phyloP scores from a whole-genome alignment of 2,329 filamentous ascomycete species.

The Fusarium paranaense region DNA sequence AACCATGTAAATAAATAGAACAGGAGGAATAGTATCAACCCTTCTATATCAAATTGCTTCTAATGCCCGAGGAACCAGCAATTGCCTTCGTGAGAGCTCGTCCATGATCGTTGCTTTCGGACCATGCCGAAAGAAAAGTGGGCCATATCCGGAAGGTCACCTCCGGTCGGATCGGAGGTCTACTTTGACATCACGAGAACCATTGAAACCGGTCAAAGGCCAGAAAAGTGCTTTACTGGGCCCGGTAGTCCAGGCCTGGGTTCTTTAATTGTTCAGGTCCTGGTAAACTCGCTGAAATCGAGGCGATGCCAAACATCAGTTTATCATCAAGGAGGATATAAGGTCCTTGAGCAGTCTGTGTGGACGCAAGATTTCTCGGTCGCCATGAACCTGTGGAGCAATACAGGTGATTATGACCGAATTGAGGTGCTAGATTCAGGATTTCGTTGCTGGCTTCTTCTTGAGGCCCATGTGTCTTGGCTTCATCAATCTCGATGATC shows the following conservation, averaged over 20 bases:
- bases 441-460: background rate
- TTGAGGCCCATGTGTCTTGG: background rate
- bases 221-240: background rate
- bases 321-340: background rate
- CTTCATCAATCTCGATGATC: background rate
- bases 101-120: constrained; percentile 4
- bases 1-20: background rate
- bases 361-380: background rate
- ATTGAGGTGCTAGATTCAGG: background rate
- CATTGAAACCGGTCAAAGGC: background rate
- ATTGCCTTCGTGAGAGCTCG: background rate
- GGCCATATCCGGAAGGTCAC: constrained; percentile 5
- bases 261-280: no score
- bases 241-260: background rate
- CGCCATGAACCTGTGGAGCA: background rate
- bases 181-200: background rate
- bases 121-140: background rate
- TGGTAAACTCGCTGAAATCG: no score
- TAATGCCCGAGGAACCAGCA: background rate
- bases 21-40: background rate
- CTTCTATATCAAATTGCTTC: no score
- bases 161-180: constrained; percentile 24
- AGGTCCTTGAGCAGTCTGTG: background rate
- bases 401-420: background rate
- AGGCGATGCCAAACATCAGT: background rate